Conservation (phyloP, 2,329 filamentous ascomycete genomes). For the Trichophyton schoenleinii region DNA sequence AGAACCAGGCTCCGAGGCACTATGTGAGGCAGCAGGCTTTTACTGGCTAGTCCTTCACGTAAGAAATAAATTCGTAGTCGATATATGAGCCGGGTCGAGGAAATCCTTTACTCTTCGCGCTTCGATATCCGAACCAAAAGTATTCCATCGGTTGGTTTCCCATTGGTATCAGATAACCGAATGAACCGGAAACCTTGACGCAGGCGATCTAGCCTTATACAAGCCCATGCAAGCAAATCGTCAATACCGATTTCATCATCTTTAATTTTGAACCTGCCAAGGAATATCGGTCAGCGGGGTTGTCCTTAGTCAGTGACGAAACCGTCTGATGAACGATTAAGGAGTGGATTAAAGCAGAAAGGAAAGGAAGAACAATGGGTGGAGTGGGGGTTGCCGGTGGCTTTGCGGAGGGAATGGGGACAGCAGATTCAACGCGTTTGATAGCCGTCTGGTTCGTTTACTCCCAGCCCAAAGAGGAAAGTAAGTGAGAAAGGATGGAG, state of each 20-base stretch:
- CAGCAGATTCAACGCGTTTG: neutral
- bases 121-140: constrained; percentile 66
- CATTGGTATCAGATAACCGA: constrained; percentile 58
- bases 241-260: constrained; percentile 74
- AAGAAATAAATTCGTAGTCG: neutral
- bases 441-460: neutral
- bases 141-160: constrained; percentile 52
- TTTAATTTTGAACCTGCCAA: constrained; percentile 62
- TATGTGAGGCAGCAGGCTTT: neutral
- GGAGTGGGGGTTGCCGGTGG: neutral
- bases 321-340: neutral
- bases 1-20: neutral
- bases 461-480: neutral
- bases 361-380: neutral
- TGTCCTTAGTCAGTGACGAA: neutral
- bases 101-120: constrained; percentile 10
- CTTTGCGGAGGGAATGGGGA: neutral
- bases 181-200: constrained; percentile 65
- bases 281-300: neutral
- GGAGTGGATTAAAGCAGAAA: neutral
- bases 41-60: neutral
- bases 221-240: constrained; percentile 74
- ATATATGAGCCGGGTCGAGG: neutral
- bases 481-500: neutral
- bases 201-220: constrained; percentile 70